A percentile compares a stretch with the other conserved stretches of the same genome.
Conservation (phyloP, 2,329 filamentous ascomycete genomes). For the Aureobasidium sp. region DNA sequence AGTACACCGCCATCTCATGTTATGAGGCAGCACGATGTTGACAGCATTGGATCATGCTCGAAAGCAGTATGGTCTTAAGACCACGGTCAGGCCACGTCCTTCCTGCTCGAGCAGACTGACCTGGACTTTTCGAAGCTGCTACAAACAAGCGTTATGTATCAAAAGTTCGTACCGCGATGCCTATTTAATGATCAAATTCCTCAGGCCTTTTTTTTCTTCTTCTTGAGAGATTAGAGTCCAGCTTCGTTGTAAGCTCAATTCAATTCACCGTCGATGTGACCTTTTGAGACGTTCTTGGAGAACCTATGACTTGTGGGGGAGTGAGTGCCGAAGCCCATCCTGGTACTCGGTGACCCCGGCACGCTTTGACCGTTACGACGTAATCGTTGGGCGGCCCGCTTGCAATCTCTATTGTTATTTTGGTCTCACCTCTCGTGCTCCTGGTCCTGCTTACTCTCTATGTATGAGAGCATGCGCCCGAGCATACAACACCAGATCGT, state of each 20-base stretch:
- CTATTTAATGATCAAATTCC: not conserved
- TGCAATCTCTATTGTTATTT: constrained; percentile 14
- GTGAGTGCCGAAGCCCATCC: not conserved
- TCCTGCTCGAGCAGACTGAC: not conserved
- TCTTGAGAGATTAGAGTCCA: not conserved
- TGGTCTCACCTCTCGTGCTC: not conserved
- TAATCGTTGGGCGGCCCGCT: not conserved
- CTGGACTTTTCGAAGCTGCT: not conserved
- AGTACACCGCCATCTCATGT: not conserved
- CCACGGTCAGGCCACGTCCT: not conserved
- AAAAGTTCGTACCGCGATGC: not conserved
- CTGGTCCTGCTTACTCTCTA: not conserved
- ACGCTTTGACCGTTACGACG: not conserved
- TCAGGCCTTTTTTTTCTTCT: not conserved
- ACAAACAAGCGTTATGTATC: not conserved
- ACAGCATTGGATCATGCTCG: not conserved
- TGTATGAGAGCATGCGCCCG: not conserved
- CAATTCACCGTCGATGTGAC: not conserved
- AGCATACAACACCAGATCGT: not conserved
- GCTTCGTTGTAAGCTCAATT: too few species aligned
- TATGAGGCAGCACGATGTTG: not conserved
- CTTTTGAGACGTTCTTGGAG: not conserved
- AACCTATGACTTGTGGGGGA: too few species aligned
- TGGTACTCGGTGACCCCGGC: not conserved
- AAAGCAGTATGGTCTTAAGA: not conserved